These are phyloP conservation scores for Stevia rebaudiana DNA, from an alignment of 140 eudicot species.

Conservation along the genomic window DNA sequence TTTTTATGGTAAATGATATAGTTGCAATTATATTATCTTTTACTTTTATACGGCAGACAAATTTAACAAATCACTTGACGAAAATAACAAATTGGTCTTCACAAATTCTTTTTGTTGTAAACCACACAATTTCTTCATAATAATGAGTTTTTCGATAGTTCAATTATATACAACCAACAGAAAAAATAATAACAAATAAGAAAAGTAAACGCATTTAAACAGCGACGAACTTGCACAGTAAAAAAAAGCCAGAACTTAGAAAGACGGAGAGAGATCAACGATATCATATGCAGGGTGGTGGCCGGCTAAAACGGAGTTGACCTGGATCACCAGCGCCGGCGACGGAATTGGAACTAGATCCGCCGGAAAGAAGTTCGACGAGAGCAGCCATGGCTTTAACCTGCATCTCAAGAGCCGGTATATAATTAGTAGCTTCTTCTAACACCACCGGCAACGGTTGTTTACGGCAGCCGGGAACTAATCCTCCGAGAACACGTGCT, in stretches of 20 bases:
- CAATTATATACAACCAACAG: neutral
- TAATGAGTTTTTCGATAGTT: neutral
- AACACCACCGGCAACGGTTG: constrained; percentile 65
- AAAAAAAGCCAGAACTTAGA: constrained; percentile 9
- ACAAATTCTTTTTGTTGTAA: neutral
- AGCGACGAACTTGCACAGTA: neutral
- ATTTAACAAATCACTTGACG: too few species aligned
- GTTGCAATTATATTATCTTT: too few species aligned
- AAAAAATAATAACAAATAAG: neutral
- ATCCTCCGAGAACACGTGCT: constrained; percentile 50
- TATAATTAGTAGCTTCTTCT: constrained; percentile 72
- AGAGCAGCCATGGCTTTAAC: constrained; percentile 65
- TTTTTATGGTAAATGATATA: too few species aligned
- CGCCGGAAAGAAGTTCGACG: constrained; percentile 49
- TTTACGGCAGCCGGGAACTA: constrained; percentile 81
- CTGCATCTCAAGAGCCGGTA: constrained; percentile 83
- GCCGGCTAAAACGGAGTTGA: constrained; percentile 10
- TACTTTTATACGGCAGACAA: too few species aligned
- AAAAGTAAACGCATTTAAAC: constrained; percentile 28
- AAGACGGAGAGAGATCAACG: neutral
- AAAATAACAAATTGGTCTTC: too few species aligned
- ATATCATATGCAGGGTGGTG: constrained; percentile 20
- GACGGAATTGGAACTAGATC: constrained; percentile 19
- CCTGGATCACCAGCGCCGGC: constrained; percentile 9
- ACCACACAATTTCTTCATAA: neutral